phyloP scores from a whole-genome alignment of 2,329 filamentous ascomycete genomes.

The Hymenoscyphus scutula region DNA sequence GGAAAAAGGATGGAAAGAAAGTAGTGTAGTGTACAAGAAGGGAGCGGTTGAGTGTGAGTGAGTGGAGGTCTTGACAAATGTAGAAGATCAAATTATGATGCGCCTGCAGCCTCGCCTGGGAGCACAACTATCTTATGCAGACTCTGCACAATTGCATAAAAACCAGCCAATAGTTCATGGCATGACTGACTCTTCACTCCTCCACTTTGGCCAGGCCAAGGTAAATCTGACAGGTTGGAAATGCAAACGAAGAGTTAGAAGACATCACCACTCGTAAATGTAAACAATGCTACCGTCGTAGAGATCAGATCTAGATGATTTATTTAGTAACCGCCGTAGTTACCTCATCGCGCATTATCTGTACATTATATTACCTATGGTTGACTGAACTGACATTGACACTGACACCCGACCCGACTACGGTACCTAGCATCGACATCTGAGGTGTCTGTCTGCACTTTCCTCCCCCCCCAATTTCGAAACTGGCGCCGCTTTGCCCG shows the following conservation, averaged over 20 bases:
- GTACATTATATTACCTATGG: too few relatives aligned
- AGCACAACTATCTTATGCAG: neutral
- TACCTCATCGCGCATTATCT: neutral
- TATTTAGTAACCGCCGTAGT: neutral
- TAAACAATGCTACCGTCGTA: too few relatives aligned
- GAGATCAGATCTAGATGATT: too few relatives aligned
- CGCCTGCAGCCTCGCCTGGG: neutral
- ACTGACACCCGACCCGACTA: too few relatives aligned
- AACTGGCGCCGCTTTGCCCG: neutral
- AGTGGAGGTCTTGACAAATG: neutral
- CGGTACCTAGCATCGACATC: neutral
- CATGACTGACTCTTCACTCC: too few relatives aligned
- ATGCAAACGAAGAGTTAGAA: neutral
- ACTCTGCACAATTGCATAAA: neutral
- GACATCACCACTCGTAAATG: neutral
- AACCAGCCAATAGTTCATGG: too few relatives aligned
- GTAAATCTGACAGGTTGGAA: constrained; percentile 1
- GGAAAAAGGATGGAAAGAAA: neutral
- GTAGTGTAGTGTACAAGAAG: neutral
- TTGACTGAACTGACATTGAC: neutral
- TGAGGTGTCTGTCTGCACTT: too few relatives aligned
- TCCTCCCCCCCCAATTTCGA: constrained; percentile 3
- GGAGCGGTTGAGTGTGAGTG: neutral
- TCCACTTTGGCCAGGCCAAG: neutral
- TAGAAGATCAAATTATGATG: neutral